Evolutionary conservation across 371 early-diverging fungal species (phyloP).

Genomic region (Apophysomyces ossiformis): DNA sequence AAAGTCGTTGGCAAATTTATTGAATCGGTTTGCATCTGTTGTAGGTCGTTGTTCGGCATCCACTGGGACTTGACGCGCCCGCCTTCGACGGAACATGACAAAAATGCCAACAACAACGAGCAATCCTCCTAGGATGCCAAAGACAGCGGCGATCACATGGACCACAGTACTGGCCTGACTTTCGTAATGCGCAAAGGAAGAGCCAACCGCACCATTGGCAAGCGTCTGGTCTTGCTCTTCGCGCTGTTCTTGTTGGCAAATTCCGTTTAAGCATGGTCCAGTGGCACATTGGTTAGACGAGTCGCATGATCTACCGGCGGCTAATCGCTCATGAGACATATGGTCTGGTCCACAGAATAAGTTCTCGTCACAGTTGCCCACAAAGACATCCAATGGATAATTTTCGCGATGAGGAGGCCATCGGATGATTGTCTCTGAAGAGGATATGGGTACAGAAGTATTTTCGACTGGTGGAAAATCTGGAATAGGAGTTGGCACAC

Average conservation of each 20-base stretch:
- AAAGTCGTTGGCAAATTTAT: conserved; percentile 1
- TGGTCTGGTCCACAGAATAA: neutral
- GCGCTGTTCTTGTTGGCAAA: neutral
- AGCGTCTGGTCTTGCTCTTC: neutral
- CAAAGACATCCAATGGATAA: neutral
- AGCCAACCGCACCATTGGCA: neutral
- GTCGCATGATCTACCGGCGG: neutral
- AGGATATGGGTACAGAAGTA: neutral
- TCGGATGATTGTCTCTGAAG: neutral
- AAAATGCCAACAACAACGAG: conserved; percentile 19
- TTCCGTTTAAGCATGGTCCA: conserved; percentile 6
- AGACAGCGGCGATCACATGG: conserved; percentile 30
- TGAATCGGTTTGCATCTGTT: neutral
- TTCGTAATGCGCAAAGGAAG: conserved; percentile 12
- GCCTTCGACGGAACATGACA: conserved; percentile 22
- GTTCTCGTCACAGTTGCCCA: neutral
- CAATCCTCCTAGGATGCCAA: conserved; percentile 21
- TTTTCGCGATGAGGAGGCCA: conserved; percentile 6
- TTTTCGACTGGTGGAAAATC: neutral
- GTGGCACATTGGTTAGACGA: neutral
- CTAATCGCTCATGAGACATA: conserved; percentile 2
- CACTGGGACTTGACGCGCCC: conserved; percentile 11
- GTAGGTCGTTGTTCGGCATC: conserved; percentile 13
- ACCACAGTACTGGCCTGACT: conserved; percentile 22
- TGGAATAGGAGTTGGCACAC: neutral